Evolutionary conservation across 169 alveolate species (phyloP).

Genomic region (Plasmodium reichenowi): DNA sequence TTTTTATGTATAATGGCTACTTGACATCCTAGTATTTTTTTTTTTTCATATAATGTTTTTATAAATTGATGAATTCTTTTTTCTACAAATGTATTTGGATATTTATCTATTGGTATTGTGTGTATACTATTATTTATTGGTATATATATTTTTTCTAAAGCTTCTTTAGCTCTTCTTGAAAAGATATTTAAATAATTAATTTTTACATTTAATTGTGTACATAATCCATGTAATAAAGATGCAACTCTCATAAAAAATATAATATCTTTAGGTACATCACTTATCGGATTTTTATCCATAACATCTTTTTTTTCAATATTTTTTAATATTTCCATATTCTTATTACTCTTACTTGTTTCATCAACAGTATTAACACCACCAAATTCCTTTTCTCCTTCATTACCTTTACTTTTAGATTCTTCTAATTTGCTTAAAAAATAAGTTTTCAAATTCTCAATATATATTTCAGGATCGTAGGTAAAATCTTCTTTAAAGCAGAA

Average conservation of each 20-base stretch:
- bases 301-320: slow-evolving; percentile 62
- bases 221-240: slow-evolving; percentile 88
- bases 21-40: slow-evolving; percentile 80
- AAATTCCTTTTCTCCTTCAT: slow-evolving; percentile 24
- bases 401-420: slow-evolving; percentile 34
- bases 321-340: slow-evolving; percentile 38
- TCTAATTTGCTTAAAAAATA: slow-evolving; percentile 81
- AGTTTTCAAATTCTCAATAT: slow-evolving; percentile 86
- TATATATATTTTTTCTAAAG: slow-evolving; percentile 54
- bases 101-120: slow-evolving; percentile 57
- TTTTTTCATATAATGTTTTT: slow-evolving; percentile 57
- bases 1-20: slow-evolving; percentile 80
- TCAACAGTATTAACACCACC: not conserved
- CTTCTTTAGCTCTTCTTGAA: slow-evolving; percentile 84
- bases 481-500: slow-evolving; percentile 83
- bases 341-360: slow-evolving; percentile 5
- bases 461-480: slow-evolving; percentile 88
- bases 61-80: slow-evolving; percentile 62
- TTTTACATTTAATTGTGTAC: slow-evolving; percentile 84
- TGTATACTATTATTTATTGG: slow-evolving; percentile 51
- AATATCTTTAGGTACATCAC: slow-evolving; percentile 89
- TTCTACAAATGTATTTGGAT: slow-evolving; percentile 51
- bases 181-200: slow-evolving; percentile 86
- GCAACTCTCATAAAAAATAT: slow-evolving; percentile 88
- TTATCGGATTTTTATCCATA: slow-evolving; percentile 80